These are phyloP conservation scores for Colletotrichum australisinense DNA, from an alignment of 2,329 filamentous ascomycete species.

Conservation along the genomic window DNA sequence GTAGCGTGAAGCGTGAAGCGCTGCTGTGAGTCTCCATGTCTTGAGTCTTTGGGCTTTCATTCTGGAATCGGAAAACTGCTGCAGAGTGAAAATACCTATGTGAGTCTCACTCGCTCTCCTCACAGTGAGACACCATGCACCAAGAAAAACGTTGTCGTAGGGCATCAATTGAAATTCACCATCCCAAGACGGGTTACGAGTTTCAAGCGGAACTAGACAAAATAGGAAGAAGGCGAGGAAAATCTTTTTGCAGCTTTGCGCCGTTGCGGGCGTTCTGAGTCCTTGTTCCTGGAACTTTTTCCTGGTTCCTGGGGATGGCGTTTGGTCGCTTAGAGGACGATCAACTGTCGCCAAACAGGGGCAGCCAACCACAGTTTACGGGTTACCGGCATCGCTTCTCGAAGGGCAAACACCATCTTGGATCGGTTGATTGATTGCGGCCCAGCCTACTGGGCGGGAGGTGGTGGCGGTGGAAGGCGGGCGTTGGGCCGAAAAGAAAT, in stretches of 20 bases:
- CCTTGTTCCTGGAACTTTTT: not conserved
- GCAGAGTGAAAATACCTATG: too few relatives aligned
- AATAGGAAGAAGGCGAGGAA: not conserved
- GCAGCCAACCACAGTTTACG: not conserved
- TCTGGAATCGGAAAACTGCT: not conserved
- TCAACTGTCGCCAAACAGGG: conserved; percentile 21
- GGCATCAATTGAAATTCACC: conserved; percentile 21
- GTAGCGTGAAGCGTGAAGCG: not conserved
- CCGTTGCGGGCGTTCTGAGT: not conserved
- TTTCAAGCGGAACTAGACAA: conserved; percentile 11
- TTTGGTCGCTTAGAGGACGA: conserved; percentile 9
- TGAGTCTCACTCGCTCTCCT: too few relatives aligned
- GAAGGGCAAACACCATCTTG: not conserved
- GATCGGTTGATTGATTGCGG: not conserved
- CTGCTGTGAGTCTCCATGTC: not conserved
- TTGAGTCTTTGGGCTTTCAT: not conserved
- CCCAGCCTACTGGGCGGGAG: not conserved
- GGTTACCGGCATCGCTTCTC: not conserved
- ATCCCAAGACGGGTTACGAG: not conserved
- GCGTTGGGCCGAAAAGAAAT: conserved; percentile 13
- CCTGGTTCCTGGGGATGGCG: conserved; percentile 16
- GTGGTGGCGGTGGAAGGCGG: conserved; percentile 2
- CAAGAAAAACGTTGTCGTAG: not conserved
- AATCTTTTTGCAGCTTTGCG: not conserved
- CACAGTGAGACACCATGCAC: not conserved